Base-by-base conservation (phyloP, 805 yeast genomes). In the Saccharomycopsis fermentans region DNA sequence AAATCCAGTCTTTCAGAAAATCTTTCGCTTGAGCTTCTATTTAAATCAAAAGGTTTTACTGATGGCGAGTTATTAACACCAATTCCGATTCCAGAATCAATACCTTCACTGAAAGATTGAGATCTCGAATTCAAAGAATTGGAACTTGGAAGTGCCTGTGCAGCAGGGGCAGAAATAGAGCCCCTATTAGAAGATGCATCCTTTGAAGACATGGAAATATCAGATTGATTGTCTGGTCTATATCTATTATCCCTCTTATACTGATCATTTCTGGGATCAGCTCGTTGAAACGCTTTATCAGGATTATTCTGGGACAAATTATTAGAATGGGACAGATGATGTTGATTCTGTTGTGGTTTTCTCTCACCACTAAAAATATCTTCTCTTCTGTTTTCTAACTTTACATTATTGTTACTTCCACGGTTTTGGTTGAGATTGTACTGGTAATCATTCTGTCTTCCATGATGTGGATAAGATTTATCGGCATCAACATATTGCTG, bases 341-440 rank as follows among this genome's bases (percentile, higher is more conserved):
- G 37, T 16, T 54, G 57, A 6, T 11, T 14, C 12, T 54, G 57
- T 21, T 43, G 27, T 52, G 21, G 32, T 27, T 12, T 40, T 43
- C 47, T 26, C 40, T 32, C 55, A 19, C 19, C 60, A 37, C 43
- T 40, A 50, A 26, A 27, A 26, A 24, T 29, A 12, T 27, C 51
- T 19, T 24, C 35, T 37, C 56, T 58, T 48, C 37, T 54, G 16
- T n/a, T 58, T 58, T 54, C 52, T 32, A 21, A 34, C 47, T 37
- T 50, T 35, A 17, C 51, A 21, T 19, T 11, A 14, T 34, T 37
- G 21, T 19, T 35, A 21, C 24, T 35, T 16, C 9, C 17, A 26
- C 34, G 39, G 12, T 37, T 21, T 29, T 53, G 17, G 17, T 11
- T 6, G 4, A 24, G 32, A 21, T 26, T 37, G 24, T 19, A n/a